Evolutionary conservation across 2,329 filamentous ascomycete genomes (phyloP).

Genomic region (Elsinoe ampelina): DNA sequence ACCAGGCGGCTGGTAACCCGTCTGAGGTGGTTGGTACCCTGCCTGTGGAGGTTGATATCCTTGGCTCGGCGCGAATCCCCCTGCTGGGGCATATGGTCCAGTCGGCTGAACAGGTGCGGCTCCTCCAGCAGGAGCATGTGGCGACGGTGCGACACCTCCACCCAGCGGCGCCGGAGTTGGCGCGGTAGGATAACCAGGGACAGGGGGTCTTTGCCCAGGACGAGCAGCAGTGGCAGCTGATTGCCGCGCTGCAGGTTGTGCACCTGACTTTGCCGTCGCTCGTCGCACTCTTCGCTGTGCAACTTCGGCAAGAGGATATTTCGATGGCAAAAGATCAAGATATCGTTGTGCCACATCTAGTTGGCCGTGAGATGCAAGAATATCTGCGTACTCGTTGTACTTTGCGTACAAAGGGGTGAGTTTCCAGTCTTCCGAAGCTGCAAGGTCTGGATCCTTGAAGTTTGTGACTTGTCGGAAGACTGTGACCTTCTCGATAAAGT

Average conservation of each 20-base stretch:
- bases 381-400: slow-evolving; percentile 94
- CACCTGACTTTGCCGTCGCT: slow-evolving; percentile 58
- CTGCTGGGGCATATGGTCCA: slow-evolving; percentile 33
- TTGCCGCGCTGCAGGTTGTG: slow-evolving; percentile 34
- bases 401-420: slow-evolving; percentile 81
- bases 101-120: slow-evolving; percentile 22
- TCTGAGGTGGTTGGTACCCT: slow-evolving; percentile 11
- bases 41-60: slow-evolving; percentile 43
- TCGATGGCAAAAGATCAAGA: slow-evolving; percentile 71
- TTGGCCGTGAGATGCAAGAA: slow-evolving; percentile 82
- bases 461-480: slow-evolving; percentile 91
- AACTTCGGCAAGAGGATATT: slow-evolving; percentile 79
- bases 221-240: slow-evolving; percentile 27
- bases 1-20: slow-evolving; percentile 18
- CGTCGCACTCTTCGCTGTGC: slow-evolving; percentile 76
- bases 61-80: slow-evolving; percentile 27
- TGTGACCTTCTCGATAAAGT: slow-evolving; percentile 96
- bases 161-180: slow-evolving; percentile 20
- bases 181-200: slow-evolving; percentile 29
- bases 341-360: slow-evolving; percentile 83
- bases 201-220: slow-evolving; percentile 27
- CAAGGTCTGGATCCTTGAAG: slow-evolving; percentile 71
- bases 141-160: slow-evolving; percentile 31
- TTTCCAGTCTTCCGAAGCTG: slow-evolving; percentile 73
- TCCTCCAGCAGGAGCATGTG: slow-evolving; percentile 24